Percentiles rank a stretch among this genome's conserved stretches.
phyloP scores from a whole-genome alignment of 176 grass and related monocot species.

The Secale cereale region DNA sequence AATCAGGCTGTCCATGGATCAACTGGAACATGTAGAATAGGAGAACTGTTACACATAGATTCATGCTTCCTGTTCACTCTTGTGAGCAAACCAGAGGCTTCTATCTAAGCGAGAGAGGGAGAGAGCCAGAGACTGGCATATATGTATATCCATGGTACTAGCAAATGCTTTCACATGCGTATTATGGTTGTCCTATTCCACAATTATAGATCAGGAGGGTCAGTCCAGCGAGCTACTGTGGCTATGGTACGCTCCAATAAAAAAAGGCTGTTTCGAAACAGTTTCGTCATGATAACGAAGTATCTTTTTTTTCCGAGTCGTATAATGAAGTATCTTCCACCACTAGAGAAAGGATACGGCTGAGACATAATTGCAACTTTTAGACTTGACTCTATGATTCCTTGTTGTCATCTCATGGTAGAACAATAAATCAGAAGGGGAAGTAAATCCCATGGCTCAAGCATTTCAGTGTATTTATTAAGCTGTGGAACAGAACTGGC shows the following conservation, averaged over 20 bases:
- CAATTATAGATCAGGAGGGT: background rate
- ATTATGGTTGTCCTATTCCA: background rate
- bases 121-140: background rate
- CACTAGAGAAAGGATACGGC: background rate
- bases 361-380: background rate
- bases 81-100: slow-evolving; percentile 5
- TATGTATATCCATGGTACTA: background rate
- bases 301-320: too few relatives aligned
- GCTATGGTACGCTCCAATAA: too few relatives aligned
- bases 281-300: background rate
- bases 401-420: background rate
- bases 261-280: too few relatives aligned
- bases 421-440: too few relatives aligned
- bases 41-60: background rate
- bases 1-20: slow-evolving; percentile 27
- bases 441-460: too few relatives aligned
- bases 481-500: too few relatives aligned
- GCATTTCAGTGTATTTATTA: too few relatives aligned
- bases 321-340: background rate
- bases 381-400: background rate
- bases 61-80: slow-evolving; percentile 19
- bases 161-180: background rate
- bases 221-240: background rate
- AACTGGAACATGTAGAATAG: slow-evolving; percentile 26
- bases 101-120: background rate